A percentile compares a stretch with the other conserved stretches of the same genome.
These are phyloP conservation scores for Dactylonectria estremocensis DNA, from an alignment of 2,329 filamentous ascomycete genomes.

Conservation along the genomic window DNA sequence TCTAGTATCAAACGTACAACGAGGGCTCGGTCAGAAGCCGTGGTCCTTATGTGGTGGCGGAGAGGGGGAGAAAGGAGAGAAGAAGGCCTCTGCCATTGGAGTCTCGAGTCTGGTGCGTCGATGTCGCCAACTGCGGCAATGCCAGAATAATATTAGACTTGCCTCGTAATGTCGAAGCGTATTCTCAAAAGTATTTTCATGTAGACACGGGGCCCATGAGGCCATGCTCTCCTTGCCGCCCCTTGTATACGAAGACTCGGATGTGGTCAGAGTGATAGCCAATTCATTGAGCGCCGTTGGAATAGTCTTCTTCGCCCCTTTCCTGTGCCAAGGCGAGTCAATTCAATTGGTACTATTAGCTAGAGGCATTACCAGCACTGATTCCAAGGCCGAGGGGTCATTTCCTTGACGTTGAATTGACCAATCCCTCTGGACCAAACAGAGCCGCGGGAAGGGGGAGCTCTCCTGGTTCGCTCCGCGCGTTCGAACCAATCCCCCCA, in stretches of 20 bases:
- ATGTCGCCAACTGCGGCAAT: slow-evolving; percentile 11
- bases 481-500: no score
- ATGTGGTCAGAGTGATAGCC: not conserved
- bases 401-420: not conserved
- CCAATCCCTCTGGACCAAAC: not conserved
- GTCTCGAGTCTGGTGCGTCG: not conserved
- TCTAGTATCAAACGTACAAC: slow-evolving; percentile 5
- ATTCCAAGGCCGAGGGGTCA: not conserved
- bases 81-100: not conserved
- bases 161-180: not conserved
- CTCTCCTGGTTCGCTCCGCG: not conserved
- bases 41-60: not conserved
- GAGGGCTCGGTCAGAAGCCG: slow-evolving; percentile 26
- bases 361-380: not conserved
- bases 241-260: not conserved
- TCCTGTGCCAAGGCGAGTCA: not conserved
- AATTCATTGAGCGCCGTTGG: not conserved
- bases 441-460: not conserved
- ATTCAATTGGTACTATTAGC: not conserved
- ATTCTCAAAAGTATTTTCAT: no score
- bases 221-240: not conserved
- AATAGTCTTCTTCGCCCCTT: not conserved
- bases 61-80: slow-evolving; percentile 21
- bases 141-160: not conserved
- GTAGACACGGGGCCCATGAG: not conserved